Conservation (phyloP, 2,329 filamentous ascomycete species). For the Pseudogymnoascus sp. region DNA sequence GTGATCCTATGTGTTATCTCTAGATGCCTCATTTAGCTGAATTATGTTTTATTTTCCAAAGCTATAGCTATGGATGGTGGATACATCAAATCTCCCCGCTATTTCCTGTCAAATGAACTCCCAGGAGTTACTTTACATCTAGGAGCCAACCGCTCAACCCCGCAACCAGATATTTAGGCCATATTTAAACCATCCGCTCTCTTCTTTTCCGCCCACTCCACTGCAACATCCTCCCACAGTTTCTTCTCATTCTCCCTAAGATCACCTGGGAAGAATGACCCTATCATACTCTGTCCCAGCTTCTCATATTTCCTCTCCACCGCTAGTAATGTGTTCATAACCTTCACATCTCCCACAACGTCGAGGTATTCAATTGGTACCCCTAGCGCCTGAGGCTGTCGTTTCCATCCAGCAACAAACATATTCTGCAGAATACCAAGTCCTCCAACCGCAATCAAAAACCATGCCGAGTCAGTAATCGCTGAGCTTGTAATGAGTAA, state of each 20-base stretch:
- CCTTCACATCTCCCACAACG: conserved; percentile 2
- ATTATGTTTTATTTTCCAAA: not conserved
- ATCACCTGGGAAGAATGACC: conserved; percentile 12
- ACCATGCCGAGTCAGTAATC: conserved; percentile 34
- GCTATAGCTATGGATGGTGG: not conserved
- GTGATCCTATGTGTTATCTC: not conserved
- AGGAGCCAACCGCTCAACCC: not conserved
- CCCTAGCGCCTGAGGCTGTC: conserved; percentile 25
- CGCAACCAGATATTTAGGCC: not conserved
- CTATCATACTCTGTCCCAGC: conserved; percentile 10
- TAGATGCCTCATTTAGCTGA: not conserved
- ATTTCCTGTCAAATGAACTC: not conserved
- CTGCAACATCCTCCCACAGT: conserved; percentile 8
- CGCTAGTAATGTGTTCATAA: conserved; percentile 10
- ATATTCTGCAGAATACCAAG: conserved; percentile 37
- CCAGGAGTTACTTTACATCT: not conserved
- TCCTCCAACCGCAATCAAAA: conserved; percentile 33
- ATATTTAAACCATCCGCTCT: not conserved
- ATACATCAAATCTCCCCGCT: not conserved
- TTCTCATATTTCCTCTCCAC: conserved; percentile 12
- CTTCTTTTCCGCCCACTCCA: not conserved
- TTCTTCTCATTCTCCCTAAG: conserved; percentile 9
- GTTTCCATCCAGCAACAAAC: conserved; percentile 28
- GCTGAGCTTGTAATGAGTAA: conserved; percentile 35
- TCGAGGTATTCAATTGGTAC: conserved; percentile 10